Evolutionary conservation across 345 rosid genomes (phyloP), one percentile per base, ranked within the genome.

Genomic region (Gynandropsis gynandra): DNA sequence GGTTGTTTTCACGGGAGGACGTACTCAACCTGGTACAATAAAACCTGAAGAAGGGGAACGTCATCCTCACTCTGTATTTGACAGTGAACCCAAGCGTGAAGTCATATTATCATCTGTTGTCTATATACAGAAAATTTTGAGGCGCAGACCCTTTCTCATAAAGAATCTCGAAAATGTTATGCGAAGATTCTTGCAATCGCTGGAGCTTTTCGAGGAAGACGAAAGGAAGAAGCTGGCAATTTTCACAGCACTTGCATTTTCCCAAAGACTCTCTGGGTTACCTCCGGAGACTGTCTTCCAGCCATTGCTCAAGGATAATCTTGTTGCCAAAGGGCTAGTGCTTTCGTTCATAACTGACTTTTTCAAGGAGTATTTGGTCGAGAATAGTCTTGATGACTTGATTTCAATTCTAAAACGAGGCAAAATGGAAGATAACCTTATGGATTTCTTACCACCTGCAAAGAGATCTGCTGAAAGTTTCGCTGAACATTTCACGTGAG

Each of bases 31-130:
- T 58, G 97, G 99, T 39, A 81, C 99, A 45, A 83, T 81, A 31
- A 88, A 93, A 68, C 78, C 95, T 60, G 99, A 93, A 73, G 99
- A 88, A 79, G 97, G 99, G 63, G 99, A 85, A 72, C 89, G 89
- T 52, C 99, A 93, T 50, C 61, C 83, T 55, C 83, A 85, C 80
- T 85, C 97, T 67, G 62, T 93, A 45, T 70, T 93, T 42, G 97
- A 85, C 62, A 74, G 87, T 62, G 94, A 88, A 70, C 89, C 99
- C 45, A 77, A 39, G 54, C 88, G 95, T 19, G 95, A 88, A 71
- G 65, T 61, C 47, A 80, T 85, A 59, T 65, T 85, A 65, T 95
- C 95, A 46, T 93, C 79, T 65, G 97, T 93, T 42, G 79, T 88
- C 37, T 88, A 93, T 61, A 72, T 81, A 39, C 96, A 93, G 71